phyloP scores from a whole-genome alignment of 495 filamentous ascomycete species.

The Parachaetomium inaequale region DNA sequence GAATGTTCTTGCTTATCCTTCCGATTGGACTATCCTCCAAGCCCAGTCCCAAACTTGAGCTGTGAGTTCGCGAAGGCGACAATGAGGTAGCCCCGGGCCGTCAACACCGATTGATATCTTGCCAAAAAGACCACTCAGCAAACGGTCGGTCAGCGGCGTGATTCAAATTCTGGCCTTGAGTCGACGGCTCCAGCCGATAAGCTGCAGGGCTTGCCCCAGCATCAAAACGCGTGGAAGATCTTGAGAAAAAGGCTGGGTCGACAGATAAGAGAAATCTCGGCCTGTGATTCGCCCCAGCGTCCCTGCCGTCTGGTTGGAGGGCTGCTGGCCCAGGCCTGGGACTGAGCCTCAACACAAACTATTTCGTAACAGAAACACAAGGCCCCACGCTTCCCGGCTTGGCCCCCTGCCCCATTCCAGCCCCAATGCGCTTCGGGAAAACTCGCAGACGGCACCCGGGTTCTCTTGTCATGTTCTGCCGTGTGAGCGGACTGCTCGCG shows the following conservation, averaged over 20 bases:
- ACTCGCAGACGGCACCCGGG: background rate
- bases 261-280: conserved; percentile 20
- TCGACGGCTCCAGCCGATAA: conserved; percentile 7
- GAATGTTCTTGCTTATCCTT: too few relatives aligned
- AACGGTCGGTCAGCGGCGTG: conserved; percentile 14
- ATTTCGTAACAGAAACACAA: conserved; percentile 20
- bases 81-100: background rate
- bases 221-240: conserved; percentile 17
- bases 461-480: background rate
- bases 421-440: background rate
- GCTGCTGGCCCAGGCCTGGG: background rate
- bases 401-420: conserved; percentile 6
- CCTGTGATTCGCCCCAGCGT: conserved; percentile 13
- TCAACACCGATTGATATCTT: background rate
- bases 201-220: background rate
- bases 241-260: conserved; percentile 12
- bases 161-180: conserved; percentile 7
- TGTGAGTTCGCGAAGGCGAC: background rate
- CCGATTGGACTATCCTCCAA: too few relatives aligned
- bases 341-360: conserved; percentile 17
- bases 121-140: background rate
- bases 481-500: background rate
- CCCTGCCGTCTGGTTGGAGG: conserved; percentile 7
- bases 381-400: conserved; percentile 19
- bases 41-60: background rate